phyloP scores from a whole-genome alignment of 257 asterid species.

The Jacaranda copaia region DNA sequence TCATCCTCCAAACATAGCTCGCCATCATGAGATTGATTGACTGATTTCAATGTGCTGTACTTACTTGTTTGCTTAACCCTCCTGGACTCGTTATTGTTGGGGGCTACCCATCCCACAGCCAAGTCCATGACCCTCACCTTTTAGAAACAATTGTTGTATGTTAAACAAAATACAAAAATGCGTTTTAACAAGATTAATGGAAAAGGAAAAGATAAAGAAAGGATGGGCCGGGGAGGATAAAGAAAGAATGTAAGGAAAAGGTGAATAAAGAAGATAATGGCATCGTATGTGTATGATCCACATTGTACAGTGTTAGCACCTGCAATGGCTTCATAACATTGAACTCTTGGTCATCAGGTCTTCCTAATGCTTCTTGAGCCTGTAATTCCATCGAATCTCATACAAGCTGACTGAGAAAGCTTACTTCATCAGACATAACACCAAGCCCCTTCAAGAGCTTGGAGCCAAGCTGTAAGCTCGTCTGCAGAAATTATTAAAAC shows the following conservation, averaged over 20 bases:
- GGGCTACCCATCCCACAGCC: slow-evolving; percentile 41
- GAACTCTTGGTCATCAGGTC: slow-evolving; percentile 57
- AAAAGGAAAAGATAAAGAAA: neutral
- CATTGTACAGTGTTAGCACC: slow-evolving; percentile 48
- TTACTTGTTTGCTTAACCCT: slow-evolving; percentile 41
- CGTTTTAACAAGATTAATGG: neutral
- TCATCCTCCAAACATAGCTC: slow-evolving; percentile 43
- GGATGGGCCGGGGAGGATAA: neutral
- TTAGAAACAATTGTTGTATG: slow-evolving; percentile 14
- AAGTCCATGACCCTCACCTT: slow-evolving; percentile 85
- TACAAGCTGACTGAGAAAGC: slow-evolving; percentile 73
- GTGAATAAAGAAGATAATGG: neutral
- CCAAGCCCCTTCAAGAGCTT: slow-evolving; percentile 90
- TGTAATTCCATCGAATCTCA: slow-evolving; percentile 93
- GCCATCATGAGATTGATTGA: slow-evolving; percentile 37
- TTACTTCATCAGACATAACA: slow-evolving; percentile 93
- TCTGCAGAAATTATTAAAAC: slow-evolving; percentile 54
- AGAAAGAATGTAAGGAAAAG: neutral
- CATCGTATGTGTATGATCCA: neutral
- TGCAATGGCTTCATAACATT: slow-evolving; percentile 79
- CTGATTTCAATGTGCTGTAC: slow-evolving; percentile 33
- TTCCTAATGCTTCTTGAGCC: slow-evolving; percentile 76
- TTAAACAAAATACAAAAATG: neutral
- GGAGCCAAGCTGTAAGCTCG: slow-evolving; percentile 98
- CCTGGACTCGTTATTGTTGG: slow-evolving; percentile 32